Evolutionary conservation across 352 stramenopile species (phyloP), one percentile per base, ranked within the genome.

Genomic region (Saprolegnia diclina): DNA sequence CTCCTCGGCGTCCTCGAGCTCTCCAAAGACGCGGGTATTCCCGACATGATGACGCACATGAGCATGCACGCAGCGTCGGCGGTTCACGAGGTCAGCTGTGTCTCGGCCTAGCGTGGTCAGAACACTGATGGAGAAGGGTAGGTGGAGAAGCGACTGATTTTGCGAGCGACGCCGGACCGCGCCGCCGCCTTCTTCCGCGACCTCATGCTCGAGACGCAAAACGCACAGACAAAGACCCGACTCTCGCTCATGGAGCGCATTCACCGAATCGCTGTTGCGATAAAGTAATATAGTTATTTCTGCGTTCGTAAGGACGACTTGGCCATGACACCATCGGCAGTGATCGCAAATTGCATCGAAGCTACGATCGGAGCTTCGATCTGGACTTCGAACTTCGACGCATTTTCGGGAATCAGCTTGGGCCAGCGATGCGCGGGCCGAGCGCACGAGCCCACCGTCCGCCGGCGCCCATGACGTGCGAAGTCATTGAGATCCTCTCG

Each of bases 201-300:
- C 16, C 56, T 64, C 56, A 64, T 64, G 56, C 1, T 64, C 56
- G 56, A 64, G 14, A 52, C 56, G 9, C 56, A 64, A 50, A 64
- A 64, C 35, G 24, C 56, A 19, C 56, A 48, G n/a, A 64, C 56
- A 10, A 64, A 19, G 40, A 38, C 56, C 6, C 56, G 56, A 4
- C 32, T 64, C 16, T 29, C 32, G 6, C 35, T 64, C 37, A 32
- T 64, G 56, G 56, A 64, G 35, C 56, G 56, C 0, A 35, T 64
- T 0, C 56, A 64, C 22, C 56, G 22, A 16, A 3, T 64, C 16
- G 56, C 56, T 3, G 56, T 64, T 18, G 56, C 56, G n/a, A 19
- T 64, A 16, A 64, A 64, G 56, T 64, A 64, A 40, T 24, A 35
- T 35, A 35, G 29, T 5, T 35, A 35, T 35, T 5, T 35, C 2